Evolutionary conservation across 192 early-diverging fungal species (phyloP).

Genomic region (Coemansia sp.): DNA sequence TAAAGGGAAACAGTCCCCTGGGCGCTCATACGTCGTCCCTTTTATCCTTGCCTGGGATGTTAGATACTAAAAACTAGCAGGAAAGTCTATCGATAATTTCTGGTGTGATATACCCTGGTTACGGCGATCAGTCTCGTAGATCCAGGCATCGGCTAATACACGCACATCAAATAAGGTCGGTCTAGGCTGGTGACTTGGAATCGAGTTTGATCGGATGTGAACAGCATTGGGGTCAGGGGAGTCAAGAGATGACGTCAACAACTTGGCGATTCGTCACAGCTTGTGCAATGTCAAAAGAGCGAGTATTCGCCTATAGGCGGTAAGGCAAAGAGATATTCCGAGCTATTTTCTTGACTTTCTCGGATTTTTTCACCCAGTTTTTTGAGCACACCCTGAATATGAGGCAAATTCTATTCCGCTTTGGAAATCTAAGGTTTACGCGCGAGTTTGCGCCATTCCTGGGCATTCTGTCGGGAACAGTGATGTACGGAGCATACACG

Average conservation of each 20-base stretch:
- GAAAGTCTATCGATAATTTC: not conserved
- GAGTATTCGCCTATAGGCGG: not conserved
- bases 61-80: too few relatives aligned
- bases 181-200: not conserved
- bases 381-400: not conserved
- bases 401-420: slow-evolving; percentile 14
- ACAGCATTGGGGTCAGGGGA: not conserved
- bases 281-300: not conserved
- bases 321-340: not conserved
- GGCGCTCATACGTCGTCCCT: too few relatives aligned
- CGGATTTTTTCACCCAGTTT: not conserved
- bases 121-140: not conserved
- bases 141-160: not conserved
- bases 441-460: slow-evolving; percentile 17
- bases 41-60: too few relatives aligned
- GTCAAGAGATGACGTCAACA: not conserved
- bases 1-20: too few relatives aligned
- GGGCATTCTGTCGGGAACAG: not conserved
- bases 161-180: not conserved
- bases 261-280: not conserved
- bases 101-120: not conserved
- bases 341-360: not conserved
- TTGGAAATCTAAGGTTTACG: slow-evolving; percentile 20
- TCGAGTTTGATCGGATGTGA: not conserved
- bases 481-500: slow-evolving; percentile 23